A percentile compares a stretch with the other conserved stretches of the same genome.
Evolutionary conservation across 2,329 filamentous ascomycete genomes (phyloP).

Genomic region (Phyllosticta citribraziliensis): DNA sequence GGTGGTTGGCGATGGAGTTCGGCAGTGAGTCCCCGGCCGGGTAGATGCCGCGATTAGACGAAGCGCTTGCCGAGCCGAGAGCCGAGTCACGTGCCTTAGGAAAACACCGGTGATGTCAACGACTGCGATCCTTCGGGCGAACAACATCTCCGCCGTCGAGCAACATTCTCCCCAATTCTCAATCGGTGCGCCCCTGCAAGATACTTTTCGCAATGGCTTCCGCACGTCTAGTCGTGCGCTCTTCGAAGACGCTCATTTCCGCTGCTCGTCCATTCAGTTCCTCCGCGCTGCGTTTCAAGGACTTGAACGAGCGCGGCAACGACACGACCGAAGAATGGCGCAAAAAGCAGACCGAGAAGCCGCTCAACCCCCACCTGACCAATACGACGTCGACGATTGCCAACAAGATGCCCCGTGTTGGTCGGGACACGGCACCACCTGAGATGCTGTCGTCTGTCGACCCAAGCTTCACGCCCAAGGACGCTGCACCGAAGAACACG

Average conservation of each 20-base stretch:
- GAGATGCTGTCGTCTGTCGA: slow-evolving; percentile 51
- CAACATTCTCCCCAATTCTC: background rate
- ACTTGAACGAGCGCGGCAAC: slow-evolving; percentile 40
- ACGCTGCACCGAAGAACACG: slow-evolving; percentile 52
- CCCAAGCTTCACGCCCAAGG: slow-evolving; percentile 46
- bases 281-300: slow-evolving; percentile 28
- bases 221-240: slow-evolving; percentile 35
- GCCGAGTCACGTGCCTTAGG: background rate
- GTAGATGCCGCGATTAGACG: background rate
- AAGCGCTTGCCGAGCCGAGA: background rate
- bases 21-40: background rate
- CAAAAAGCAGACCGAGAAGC: slow-evolving; percentile 47
- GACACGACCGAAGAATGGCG: slow-evolving; percentile 46
- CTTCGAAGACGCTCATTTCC: slow-evolving; percentile 31
- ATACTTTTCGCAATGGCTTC: slow-evolving; percentile 33
- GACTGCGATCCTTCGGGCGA: background rate
- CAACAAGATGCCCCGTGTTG: slow-evolving; percentile 52
- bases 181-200: background rate
- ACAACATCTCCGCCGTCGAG: background rate
- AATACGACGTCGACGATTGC: slow-evolving; percentile 55
- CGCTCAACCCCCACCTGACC: slow-evolving; percentile 52
- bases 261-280: slow-evolving; percentile 28
- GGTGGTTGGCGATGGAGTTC: background rate
- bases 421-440: slow-evolving; percentile 47
- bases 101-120: slow-evolving; percentile 7